Evolutionary conservation across 1,284 basidiomycete species (phyloP), one percentile per base, ranked within the genome.

Genomic region (Pseudozyma hubeiensis): DNA sequence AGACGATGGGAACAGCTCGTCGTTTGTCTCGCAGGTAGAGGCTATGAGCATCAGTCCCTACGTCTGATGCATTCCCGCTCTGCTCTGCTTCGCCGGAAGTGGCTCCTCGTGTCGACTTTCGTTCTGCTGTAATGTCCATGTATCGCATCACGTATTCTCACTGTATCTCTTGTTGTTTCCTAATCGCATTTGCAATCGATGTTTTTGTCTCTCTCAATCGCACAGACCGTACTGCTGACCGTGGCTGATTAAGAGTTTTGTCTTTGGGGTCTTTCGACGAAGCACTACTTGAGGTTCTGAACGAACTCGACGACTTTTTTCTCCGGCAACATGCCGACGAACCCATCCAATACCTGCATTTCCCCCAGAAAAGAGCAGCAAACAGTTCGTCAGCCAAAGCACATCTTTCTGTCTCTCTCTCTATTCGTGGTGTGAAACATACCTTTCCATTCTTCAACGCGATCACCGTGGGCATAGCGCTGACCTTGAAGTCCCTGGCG

Each of bases 11-110:
- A 74, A 67, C 43, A 75, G 64, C 61, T 76, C 77, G 47, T 76
- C 76, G 29, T 78, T 75, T 11, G 63, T 80, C 30, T 76, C 74
- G 10, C 80, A 80, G 52, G 60, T 81, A n/a, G 80, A 81, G 63
- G 78, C 80, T 1, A 81, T 81, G 80, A 81, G 80, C 41, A 75
- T 81, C 53, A 81, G 80, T 47, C 80, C 80, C 6, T 80, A 76
- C 35, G 59, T 64, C 13, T 63, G 49, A 30, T 50, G 34, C 24
- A 24, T 4, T 24, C 24, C 24, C 24, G 24, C 24, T 24, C 24
- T 24, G 2, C 24, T 24, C 24, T 24, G 24, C 24, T 24, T 24
- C 24, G 24, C 24, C 4, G 24, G 24, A 24, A 24, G 24, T 4
- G 24, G 24, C 24, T 24, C 24, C 24, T 24, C 24, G 24, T 24